Percentiles rank a stretch among this genome's conserved stretches.
Conservation (phyloP, 768 basidiomycete species). For the Collybiopsis luxurians region DNA sequence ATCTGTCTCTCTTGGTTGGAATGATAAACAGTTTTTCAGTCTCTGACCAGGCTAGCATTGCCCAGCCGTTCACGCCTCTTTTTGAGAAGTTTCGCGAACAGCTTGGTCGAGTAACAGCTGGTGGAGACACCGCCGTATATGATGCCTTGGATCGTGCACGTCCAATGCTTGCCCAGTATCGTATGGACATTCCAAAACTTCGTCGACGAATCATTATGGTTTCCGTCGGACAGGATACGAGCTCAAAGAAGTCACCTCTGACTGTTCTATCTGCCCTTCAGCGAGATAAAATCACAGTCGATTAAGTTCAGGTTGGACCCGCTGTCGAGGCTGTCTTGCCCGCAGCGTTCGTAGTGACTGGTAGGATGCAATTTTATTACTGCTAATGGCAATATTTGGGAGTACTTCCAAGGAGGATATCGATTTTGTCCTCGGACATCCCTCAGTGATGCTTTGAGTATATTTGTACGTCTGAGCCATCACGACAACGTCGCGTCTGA, state of each 20-base stretch:
- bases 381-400: background rate
- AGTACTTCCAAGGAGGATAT: constrained; percentile 21
- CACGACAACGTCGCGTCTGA: background rate
- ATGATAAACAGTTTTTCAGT: too few relatives aligned
- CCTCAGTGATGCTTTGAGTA: constrained; percentile 24
- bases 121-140: constrained; percentile 24
- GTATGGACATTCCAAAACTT: constrained; percentile 21
- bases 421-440: constrained; percentile 26
- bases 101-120: constrained; percentile 16
- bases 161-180: constrained; percentile 15
- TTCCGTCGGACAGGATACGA: constrained; percentile 26
- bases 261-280: constrained; percentile 20
- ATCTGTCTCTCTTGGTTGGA: constrained; percentile 1
- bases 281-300: constrained; percentile 18
- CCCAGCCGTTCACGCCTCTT: constrained; percentile 22
- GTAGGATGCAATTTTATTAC: constrained; percentile 7
- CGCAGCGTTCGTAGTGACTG: constrained; percentile 24
- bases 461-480: constrained; percentile 18
- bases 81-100: constrained; percentile 23
- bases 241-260: constrained; percentile 10
- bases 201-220: constrained; percentile 25
- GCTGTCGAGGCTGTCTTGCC: constrained; percentile 16
- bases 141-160: constrained; percentile 24
- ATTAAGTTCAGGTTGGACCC: constrained; percentile 26
- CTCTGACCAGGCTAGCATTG: constrained; percentile 15